Base-by-base conservation (phyloP, 1,284 basidiomycete genomes). In the Ganoderma multipileum region DNA sequence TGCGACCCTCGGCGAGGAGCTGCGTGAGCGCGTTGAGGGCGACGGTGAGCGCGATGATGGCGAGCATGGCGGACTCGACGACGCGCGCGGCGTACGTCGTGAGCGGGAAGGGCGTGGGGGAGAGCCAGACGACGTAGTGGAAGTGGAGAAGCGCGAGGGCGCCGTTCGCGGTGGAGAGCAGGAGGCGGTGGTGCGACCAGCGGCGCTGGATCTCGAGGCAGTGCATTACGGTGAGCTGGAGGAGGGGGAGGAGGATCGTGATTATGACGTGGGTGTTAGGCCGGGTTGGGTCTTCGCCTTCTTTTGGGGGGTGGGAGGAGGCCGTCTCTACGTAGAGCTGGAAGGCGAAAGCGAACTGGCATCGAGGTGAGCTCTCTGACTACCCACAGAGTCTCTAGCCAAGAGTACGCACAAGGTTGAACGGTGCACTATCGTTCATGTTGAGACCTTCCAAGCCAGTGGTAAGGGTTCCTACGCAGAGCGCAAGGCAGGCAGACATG, bases 311-410 rank as follows among this genome's bases (percentile, higher is more conserved):
- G 36, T 87, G 76, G 0, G 91, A 88, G 1, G 88, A 88, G 1
- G 88, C 88, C 0, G 90, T 87, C 79, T 92, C 93, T 9, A 92
- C 85, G 72, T 93, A 89, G 20, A 93, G 78, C 52, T 91, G 82
- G 78, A 93, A 92, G 0, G 91, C 87, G 73, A 93, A 93, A 42
- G 90, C 90, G 71, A 92, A 87, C 91, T 93, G 33, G 9, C 9
- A 26, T 26, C 57, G 50, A 55, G 7, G 52, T 55, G 5, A 55
- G 52, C 44, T 52, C 67, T 65, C 14, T 7, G 33, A 55, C 28
- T 16, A 4, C 16, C 16, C 14, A 6, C n/a, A 28, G 58, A 44
- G 52, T 33, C 52, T 64, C 38, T 39, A 64, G 26, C 59, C 63
- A 11, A 38, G 67, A 52, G 64, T 68, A 67, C 86, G 62, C 73